These are phyloP conservation scores for Umbelopsis ramanniana DNA, from an alignment of 192 early-diverging fungal species.

Conservation along the genomic window DNA sequence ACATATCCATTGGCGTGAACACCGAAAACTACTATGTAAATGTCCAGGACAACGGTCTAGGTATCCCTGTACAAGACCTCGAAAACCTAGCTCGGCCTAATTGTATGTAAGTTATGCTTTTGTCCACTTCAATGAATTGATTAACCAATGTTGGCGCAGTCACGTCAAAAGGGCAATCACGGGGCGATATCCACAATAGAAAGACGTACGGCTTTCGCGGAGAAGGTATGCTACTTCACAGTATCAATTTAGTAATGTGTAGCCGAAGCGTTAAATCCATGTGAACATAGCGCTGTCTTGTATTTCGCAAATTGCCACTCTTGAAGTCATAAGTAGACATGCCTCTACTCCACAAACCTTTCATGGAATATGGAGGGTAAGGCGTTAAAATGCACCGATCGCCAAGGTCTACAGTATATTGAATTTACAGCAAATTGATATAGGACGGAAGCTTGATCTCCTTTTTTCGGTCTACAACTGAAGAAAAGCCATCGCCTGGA, in stretches of 20 bases:
- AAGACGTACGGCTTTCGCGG: slow-evolving; percentile 70
- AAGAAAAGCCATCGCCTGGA: slow-evolving; percentile 46
- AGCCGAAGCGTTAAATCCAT: not conserved
- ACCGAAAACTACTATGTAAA: slow-evolving; percentile 50
- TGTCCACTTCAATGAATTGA: not conserved
- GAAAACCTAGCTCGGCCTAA: slow-evolving; percentile 52
- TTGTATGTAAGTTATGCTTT: slow-evolving; percentile 24
- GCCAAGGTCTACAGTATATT: not conserved
- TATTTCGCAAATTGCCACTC: slow-evolving; percentile 45
- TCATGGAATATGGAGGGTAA: slow-evolving; percentile 45
- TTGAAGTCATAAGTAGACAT: slow-evolving; percentile 61
- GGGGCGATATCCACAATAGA: slow-evolving; percentile 43
- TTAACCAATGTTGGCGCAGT: slow-evolving; percentile 29
- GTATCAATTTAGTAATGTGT: not conserved
- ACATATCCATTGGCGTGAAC: slow-evolving; percentile 53
- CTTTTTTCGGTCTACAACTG: slow-evolving; percentile 27
- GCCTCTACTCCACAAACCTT: slow-evolving; percentile 38
- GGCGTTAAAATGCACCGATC: not conserved
- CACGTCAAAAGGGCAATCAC: slow-evolving; percentile 60
- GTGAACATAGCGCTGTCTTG: slow-evolving; percentile 49
- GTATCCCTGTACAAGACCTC: slow-evolving; percentile 55
- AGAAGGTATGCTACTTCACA: slow-evolving; percentile 55
- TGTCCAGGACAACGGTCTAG: slow-evolving; percentile 66
- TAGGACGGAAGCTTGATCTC: slow-evolving; percentile 6
- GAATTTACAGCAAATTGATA: not conserved